Conservation (phyloP, 164 flowering plant genomes). For the Annona squamosa region DNA sequence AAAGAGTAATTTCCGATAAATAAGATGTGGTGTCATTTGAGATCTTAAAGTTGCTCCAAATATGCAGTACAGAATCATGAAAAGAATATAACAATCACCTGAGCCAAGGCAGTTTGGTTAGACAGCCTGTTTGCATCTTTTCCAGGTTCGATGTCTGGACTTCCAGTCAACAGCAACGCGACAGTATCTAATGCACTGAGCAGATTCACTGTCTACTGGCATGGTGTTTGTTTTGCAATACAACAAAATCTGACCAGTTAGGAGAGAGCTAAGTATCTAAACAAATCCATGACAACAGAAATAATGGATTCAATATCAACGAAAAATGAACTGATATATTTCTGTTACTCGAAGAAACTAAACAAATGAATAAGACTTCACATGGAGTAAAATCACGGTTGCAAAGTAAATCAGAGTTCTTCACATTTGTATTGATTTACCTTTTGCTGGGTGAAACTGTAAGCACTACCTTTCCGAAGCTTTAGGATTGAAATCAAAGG, state of each 20-base stretch:
- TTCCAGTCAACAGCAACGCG: slow-evolving; percentile 55
- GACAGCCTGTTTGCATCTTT: slow-evolving; percentile 55
- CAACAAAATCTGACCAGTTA: slow-evolving; percentile 24
- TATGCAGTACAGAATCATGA: neutral
- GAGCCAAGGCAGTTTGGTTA: slow-evolving; percentile 76
- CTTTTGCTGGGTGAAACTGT: slow-evolving; percentile 93
- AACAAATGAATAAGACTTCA: neutral
- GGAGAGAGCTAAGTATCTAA: slow-evolving; percentile 6
- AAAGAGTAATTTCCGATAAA: no score
- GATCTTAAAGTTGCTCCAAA: neutral
- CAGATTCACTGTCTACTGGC: slow-evolving; percentile 92
- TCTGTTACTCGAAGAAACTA: neutral
- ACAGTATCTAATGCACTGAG: slow-evolving; percentile 82
- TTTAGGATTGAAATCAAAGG: slow-evolving; percentile 72
- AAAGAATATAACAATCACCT: slow-evolving; percentile 42
- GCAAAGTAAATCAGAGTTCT: slow-evolving; percentile 6
- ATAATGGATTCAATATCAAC: neutral
- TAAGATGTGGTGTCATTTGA: neutral
- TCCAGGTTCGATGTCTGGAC: slow-evolving; percentile 48
- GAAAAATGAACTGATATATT: neutral
- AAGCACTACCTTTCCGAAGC: slow-evolving; percentile 61
- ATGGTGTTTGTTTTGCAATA: slow-evolving; percentile 27
- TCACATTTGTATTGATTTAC: slow-evolving; percentile 30
- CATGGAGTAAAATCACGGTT: neutral
- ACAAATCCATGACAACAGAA: neutral